Evolutionary conservation across 2,329 filamentous ascomycete genomes (phyloP), one percentile per base, ranked within the genome.

Genomic region (Pseudogymnoascus sp.): DNA sequence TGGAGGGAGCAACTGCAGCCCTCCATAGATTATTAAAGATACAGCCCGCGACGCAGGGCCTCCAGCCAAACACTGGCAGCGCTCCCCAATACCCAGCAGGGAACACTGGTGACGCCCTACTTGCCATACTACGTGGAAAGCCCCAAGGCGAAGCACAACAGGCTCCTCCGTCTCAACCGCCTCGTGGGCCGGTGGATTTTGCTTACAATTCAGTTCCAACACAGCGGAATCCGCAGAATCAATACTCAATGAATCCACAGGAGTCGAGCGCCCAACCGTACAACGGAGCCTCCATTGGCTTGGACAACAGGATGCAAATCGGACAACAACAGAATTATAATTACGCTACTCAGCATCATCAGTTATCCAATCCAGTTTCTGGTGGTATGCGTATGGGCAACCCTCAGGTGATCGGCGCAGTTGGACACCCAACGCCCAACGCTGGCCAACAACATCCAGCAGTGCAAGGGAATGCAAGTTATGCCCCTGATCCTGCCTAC

Each of bases 11-110:
- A 8, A 82, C 78, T n/a, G 68, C 68, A 56, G 13, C 74, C 73
- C 72, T 86, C 6, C 82, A 81, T 62, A 80, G 80, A 3, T 73
- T 86, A 4, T 74, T 86, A 19, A 82, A 83, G 66, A 76, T 84
- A 60, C 82, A 84, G 64, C 80, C 81, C 8, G 76, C 80, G 0
- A 80, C 78, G 0, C 78, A 83, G 69, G 79, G 79, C 7, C 64
- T 80, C 13, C 80, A 83, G 67, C 66, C 64, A 68, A 64, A 67
- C 14, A 61, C 65, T 11, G 47, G 60, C 1, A 62, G n/a, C 35
- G 21, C 50, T 7, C 56, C 59, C 4, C 64, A 68, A 37, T 60
- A 67, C 53, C 33, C 67, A 47, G 60, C 53, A 38, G 68, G 68
- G 14, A 76, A 77, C 44, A 68, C 74, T 10, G 74, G 74, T 7